Base-by-base conservation (phyloP, 352 stramenopile genomes). In the Globisporangium mamillatum region DNA sequence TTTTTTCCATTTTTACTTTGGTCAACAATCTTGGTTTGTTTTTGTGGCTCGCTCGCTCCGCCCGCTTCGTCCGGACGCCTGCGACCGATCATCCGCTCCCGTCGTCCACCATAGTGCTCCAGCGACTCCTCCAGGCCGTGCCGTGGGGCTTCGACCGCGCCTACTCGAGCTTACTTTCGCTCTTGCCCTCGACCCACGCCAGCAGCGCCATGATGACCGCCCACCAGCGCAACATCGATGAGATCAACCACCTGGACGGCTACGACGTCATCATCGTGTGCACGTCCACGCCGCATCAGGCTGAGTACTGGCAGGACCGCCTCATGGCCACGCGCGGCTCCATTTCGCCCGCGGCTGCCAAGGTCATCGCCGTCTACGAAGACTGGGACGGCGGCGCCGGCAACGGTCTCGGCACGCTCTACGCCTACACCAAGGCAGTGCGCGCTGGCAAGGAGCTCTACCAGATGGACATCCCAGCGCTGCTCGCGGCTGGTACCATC, bases 211-310 rank as follows among this genome's bases (percentile, higher is more conserved):
- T 32, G 29, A 75, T 58, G 14, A 74, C 70, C 53, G 71, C 78
- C 7, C 86, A 94, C 73, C 80, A 92, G 76, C 82, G 79, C 76
- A 93, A 92, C 79, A 94, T 96, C 61, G 76, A 90, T 38, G 80
- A 88, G 71, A 96, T 95, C 83, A 95, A 94, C 71, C 62, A 73
- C 57, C 83, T 96, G n/a, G 78, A 92, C 44, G 89, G 89, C 60
- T 99, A 97, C 78, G 96, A 99, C 69, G 94, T 99, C 46, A 88
- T 98, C 70, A 98, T 99, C 64, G 93, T 99, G 63, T 99, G 97
- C 84, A 99, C 94, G 29, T 98, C 95, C 20, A 98, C 97, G 74
- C 89, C 97, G 67, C 85, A 97, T 67, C 97, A 99, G 82, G 96
- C 97, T 16, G 77, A 84, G 41, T 99, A 99, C 84, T 99, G 97